Conservation (phyloP, 352 stramenopile species). For the Blastocystis sp. region DNA sequence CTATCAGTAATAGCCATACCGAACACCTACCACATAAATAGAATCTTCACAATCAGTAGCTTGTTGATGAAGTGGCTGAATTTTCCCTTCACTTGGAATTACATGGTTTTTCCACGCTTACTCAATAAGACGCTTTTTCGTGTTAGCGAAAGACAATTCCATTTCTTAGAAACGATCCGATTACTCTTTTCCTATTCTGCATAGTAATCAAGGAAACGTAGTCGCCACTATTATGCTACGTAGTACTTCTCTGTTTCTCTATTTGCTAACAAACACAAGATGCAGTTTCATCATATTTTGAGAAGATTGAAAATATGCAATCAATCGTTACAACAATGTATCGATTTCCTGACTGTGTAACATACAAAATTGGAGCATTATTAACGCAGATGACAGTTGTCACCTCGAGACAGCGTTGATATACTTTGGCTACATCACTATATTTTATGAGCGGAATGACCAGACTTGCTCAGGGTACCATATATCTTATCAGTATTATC, state of each 20-base stretch:
- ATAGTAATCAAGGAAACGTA: neutral
- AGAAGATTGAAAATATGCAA: neutral
- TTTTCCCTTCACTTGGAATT: neutral
- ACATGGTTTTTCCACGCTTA: neutral
- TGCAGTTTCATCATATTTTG: conserved; percentile 13
- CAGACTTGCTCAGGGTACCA: conserved; percentile 45
- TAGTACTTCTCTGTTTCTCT: neutral
- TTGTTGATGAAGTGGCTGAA: neutral
- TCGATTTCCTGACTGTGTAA: neutral
- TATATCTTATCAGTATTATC: conserved; percentile 4
- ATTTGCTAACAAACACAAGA: neutral
- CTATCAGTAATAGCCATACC: neutral
- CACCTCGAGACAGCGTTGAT: neutral
- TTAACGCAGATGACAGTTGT: neutral
- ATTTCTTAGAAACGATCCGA: neutral
- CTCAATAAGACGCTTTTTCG: neutral
- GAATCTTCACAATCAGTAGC: neutral
- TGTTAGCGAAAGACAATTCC: conserved; percentile 4
- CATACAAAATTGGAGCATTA: conserved; percentile 36
- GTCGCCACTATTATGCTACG: neutral
- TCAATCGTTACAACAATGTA: conserved; percentile 13
- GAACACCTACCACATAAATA: neutral
- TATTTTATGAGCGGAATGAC: neutral
- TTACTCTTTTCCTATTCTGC: neutral
- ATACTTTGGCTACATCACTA: conserved; percentile 35